These are phyloP conservation scores for Fusarium agapanthi DNA, from an alignment of 2,329 filamentous ascomycete genomes.

Conservation along the genomic window DNA sequence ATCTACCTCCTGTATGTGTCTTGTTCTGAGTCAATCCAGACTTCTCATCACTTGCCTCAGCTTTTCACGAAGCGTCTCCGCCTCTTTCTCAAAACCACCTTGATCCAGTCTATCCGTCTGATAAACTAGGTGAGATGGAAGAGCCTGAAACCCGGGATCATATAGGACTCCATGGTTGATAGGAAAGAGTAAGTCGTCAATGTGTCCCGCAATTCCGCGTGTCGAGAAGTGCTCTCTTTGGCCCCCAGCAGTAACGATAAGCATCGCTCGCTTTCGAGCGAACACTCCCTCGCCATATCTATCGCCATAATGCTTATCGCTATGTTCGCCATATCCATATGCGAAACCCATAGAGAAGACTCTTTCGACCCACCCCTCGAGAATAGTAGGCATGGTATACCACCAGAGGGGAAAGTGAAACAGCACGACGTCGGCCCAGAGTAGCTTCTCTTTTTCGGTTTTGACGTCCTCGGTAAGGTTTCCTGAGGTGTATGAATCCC, in stretches of 20 bases:
- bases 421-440: slow-evolving; percentile 20
- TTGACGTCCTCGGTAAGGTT: slow-evolving; percentile 23
- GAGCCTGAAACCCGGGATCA: slow-evolving; percentile 10
- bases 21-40: background rate
- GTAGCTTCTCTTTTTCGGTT: slow-evolving; percentile 17
- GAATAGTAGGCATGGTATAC: slow-evolving; percentile 21
- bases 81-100: background rate
- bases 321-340: slow-evolving; percentile 15
- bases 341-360: slow-evolving; percentile 12
- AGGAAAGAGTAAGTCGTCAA: slow-evolving; percentile 20
- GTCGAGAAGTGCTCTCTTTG: slow-evolving; percentile 8
- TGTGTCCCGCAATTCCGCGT: slow-evolving; percentile 10
- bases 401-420: slow-evolving; percentile 27
- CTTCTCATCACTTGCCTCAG: background rate
- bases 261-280: slow-evolving; percentile 9
- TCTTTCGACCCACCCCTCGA: slow-evolving; percentile 25
- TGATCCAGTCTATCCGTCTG: background rate
- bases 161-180: slow-evolving; percentile 19
- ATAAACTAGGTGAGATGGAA: slow-evolving; percentile 18
- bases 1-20: no score
- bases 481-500: background rate
- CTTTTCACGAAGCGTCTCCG: background rate
- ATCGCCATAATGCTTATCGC: slow-evolving; percentile 10
- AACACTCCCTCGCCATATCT: slow-evolving; percentile 22
- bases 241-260: background rate